Conservation (phyloP, 768 basidiomycete species). For the Tulasnella sp. region DNA sequence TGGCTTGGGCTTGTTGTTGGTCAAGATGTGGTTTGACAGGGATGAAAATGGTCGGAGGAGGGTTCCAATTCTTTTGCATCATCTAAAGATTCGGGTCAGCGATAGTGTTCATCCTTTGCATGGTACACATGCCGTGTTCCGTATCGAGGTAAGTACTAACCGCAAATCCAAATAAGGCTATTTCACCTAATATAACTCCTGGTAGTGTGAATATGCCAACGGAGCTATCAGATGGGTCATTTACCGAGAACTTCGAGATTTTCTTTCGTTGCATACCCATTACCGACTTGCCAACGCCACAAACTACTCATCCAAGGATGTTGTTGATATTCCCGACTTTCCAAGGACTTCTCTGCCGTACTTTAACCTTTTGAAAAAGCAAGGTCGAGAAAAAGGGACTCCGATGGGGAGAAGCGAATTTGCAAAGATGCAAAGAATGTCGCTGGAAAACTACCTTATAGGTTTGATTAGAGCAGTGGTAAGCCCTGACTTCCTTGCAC, state of each 20-base stretch:
- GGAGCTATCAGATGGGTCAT: conserved; percentile 87
- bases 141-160: conserved; percentile 43
- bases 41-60: conserved; percentile 78
- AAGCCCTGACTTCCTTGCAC: conserved; percentile 22
- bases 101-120: conserved; percentile 77
- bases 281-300: conserved; percentile 64
- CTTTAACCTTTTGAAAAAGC: conserved; percentile 69
- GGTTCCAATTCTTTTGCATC: conserved; percentile 63
- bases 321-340: conserved; percentile 74
- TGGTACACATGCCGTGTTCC: conserved; percentile 63
- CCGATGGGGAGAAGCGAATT: conserved; percentile 57
- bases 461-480: conserved; percentile 82
- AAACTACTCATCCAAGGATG: conserved; percentile 52
- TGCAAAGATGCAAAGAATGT: conserved; percentile 66
- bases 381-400: conserved; percentile 36
- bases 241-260: conserved; percentile 88
- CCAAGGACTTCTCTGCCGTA: conserved; percentile 77
- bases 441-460: conserved; percentile 78
- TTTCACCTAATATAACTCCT: conserved; percentile 18
- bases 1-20: conserved; percentile 63
- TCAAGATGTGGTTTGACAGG: conserved; percentile 72
- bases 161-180: background rate
- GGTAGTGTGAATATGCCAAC: conserved; percentile 81
- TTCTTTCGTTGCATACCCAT: conserved; percentile 78
- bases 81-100: conserved; percentile 69